Base-by-base conservation (phyloP, 768 basidiomycete genomes). In the Suillus clintonianus region DNA sequence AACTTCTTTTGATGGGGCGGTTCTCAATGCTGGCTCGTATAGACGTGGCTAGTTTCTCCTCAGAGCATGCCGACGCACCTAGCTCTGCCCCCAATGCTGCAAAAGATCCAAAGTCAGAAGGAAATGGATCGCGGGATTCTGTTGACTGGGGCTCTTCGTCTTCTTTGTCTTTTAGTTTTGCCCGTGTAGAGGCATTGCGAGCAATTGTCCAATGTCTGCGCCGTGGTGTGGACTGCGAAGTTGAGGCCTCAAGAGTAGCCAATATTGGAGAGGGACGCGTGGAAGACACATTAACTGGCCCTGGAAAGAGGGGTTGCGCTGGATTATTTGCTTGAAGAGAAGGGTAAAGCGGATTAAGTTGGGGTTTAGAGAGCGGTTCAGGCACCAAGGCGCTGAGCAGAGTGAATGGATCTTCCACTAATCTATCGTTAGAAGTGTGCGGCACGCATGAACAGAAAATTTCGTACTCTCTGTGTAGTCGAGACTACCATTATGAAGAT, bases 351-450 rank as follows among this genome's bases (percentile, higher is more conserved):
- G 89, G 85, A 4, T 80, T 78, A 15, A 92, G 76, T 41, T 78
- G 80, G 4, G 89, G 90, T 30, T 83, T 80, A n/a, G 81, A 74
- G 6, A 69, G 80, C 0, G 81, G 79, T 11, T 90, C 88, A 11
- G 88, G 88, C 13, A 85, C 86, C 54, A 92, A 80, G 41, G 79
- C 78, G 19, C 85, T 88, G 2, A 93, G 81, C 1, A 89, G 75
- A 11, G 88, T 83, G 72, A 92, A 92, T 1, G 91, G 90, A 65
- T 92, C 89, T 72, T 93, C 91, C 83, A 92, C 90, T 92, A 58
- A n/a, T 48, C 9, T 60, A 59, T 45, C 57, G 45, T 66, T 34
- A 64, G 62, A 48, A 64, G 39, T 37, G 59, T 42, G 42, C 45
- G 43, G 14, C n/a, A 50, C 19, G 39, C n/a, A 24, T 36, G 50